Evolutionary conservation across 2,329 filamentous ascomycete species (phyloP).

Genomic region (Parasarocladium wereldwijsianum): DNA sequence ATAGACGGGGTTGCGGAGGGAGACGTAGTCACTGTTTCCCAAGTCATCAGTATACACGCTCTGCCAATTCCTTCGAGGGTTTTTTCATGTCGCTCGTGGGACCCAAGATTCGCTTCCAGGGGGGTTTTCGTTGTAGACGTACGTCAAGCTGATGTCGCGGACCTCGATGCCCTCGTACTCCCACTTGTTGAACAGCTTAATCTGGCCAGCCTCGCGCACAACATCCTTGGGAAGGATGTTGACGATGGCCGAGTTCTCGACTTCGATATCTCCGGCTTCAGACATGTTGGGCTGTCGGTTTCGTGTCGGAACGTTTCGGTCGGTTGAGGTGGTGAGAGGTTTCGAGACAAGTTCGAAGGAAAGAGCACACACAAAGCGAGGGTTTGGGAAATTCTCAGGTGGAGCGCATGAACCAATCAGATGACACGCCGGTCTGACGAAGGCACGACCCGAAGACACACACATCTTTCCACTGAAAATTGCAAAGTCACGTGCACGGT

Average conservation of each 20-base stretch:
- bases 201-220: conserved; percentile 71
- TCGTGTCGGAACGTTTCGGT: conserved; percentile 22
- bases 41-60: conserved; percentile 16
- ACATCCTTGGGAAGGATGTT: conserved; percentile 88
- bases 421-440: too few relatives aligned
- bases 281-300: conserved; percentile 56
- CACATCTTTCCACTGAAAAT: too few relatives aligned
- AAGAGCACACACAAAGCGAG: conserved; percentile 14
- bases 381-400: conserved; percentile 23
- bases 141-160: conserved; percentile 99
- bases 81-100: conserved; percentile 6
- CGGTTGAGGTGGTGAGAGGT: conserved; percentile 17
- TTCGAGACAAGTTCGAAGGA: conserved; percentile 19
- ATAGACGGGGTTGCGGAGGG: conserved; percentile 98
- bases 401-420: conserved; percentile 21
- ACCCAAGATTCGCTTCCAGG: neutral
- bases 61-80: conserved; percentile 5
- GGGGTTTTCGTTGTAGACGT: conserved; percentile 25
- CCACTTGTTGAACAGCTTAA: conserved; percentile 98
- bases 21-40: conserved; percentile 83
- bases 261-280: conserved; percentile 89
- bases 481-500: too few relatives aligned
- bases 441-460: too few relatives aligned
- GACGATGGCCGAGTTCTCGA: conserved; percentile 62
- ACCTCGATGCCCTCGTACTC: conserved; percentile 99